Percentiles rank a stretch among this genome's conserved stretches.
These are phyloP conservation scores for Brettanomyces custersianus DNA, from an alignment of 805 yeast genomes.

Conservation along the genomic window DNA sequence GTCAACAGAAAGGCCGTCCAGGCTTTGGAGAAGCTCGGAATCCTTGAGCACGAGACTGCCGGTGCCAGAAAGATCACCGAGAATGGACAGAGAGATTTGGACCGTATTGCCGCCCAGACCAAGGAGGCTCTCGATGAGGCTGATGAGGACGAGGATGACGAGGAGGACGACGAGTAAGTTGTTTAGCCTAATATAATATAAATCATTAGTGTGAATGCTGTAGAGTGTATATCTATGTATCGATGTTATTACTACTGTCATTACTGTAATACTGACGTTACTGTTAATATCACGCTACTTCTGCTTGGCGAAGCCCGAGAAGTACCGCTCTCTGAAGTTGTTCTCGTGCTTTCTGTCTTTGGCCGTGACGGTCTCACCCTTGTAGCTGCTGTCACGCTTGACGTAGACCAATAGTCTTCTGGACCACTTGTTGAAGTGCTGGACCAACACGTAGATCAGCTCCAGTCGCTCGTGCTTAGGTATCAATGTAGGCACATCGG, in stretches of 20 bases:
- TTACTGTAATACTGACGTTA: not conserved
- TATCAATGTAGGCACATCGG: constrained; percentile 43
- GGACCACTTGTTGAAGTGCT: constrained; percentile 90
- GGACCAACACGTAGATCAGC: constrained; percentile 67
- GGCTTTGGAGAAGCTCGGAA: constrained; percentile 97
- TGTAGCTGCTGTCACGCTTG: constrained; percentile 42
- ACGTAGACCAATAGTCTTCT: constrained; percentile 76
- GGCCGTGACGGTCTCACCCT: constrained; percentile 38
- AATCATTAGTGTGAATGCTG: not conserved
- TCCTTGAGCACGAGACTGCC: constrained; percentile 90
- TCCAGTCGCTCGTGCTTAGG: constrained; percentile 75
- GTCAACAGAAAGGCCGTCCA: constrained; percentile 98
- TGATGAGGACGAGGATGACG: constrained; percentile 41
- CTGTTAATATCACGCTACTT: not conserved
- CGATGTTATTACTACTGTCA: not conserved
- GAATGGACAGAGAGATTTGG: constrained; percentile 99
- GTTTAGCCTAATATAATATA: constrained; percentile 3
- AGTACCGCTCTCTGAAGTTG: constrained; percentile 73
- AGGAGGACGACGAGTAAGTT: constrained; percentile 2
- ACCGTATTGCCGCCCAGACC: constrained; percentile 99
- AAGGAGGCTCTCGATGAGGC: constrained; percentile 79
- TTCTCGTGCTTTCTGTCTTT: constrained; percentile 36
- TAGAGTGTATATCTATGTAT: not conserved
- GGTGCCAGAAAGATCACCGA: constrained; percentile 99
- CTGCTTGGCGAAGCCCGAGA: constrained; percentile 43